Conservation (phyloP, 441 rosid genomes). For the Adansonia gregorii region DNA sequence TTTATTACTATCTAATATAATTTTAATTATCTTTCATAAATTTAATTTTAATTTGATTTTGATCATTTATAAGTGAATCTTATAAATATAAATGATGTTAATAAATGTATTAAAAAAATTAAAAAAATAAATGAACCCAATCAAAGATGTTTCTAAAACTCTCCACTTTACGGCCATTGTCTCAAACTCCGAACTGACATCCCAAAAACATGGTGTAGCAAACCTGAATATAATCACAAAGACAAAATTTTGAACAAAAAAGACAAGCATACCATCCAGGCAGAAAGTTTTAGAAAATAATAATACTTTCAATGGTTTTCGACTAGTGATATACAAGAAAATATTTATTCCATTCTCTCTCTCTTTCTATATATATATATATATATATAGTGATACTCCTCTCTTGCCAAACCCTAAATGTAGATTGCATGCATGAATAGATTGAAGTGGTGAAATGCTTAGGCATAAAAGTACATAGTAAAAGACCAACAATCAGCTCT, state of each 20-base stretch:
- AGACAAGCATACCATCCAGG: slow-evolving; percentile 25
- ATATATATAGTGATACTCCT: neutral
- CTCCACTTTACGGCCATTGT: slow-evolving; percentile 18
- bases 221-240: slow-evolving; percentile 45
- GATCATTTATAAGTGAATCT: no score
- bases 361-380: neutral
- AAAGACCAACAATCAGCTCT: slow-evolving; percentile 22
- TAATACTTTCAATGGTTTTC: neutral
- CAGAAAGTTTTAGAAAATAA: neutral
- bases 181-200: slow-evolving; percentile 33
- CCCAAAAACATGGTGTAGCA: slow-evolving; percentile 34
- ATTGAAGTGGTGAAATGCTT: slow-evolving; percentile 14
- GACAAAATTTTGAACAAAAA: slow-evolving; percentile 28
- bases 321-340: slow-evolving; percentile 43
- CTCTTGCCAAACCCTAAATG: slow-evolving; percentile 11
- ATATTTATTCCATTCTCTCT: slow-evolving; percentile 24
- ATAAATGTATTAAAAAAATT: no score
- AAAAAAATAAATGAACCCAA: no score
- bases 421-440: neutral
- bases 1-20: no score
- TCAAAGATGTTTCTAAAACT: slow-evolving; percentile 6
- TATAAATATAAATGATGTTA: no score
- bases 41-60: no score
- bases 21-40: no score
- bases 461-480: slow-evolving; percentile 16